Evolutionary conservation across 2,329 filamentous ascomycete genomes (phyloP), one percentile per base, ranked within the genome.

Genomic region (Neobulgaria alba): DNA sequence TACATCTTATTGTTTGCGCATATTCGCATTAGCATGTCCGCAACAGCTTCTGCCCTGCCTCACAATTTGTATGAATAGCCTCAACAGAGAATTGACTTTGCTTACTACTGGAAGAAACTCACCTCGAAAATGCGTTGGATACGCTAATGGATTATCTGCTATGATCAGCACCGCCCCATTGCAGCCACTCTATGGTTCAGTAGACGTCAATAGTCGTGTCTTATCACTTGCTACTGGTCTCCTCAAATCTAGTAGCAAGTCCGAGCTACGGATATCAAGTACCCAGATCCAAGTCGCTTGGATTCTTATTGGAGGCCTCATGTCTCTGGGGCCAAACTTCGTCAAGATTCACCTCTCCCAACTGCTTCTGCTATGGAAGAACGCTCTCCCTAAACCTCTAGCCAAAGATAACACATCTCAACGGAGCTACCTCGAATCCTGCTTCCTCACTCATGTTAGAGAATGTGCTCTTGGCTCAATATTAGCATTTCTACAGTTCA

Each of bases 341-440:
- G 90, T 96, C 62, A 98, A 98, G 65, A 96, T 96, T 17, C 92
- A 98, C 63, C 73, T 98, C 5, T 90, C 89, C 2, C 92, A 98
- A 58, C 71, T 98, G 16, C 77, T 98, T 41, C 68, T 98, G 7
- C 68, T 98, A 5, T 98, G 92, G 92, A 95, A 95, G 63, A 98
- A 96, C 61, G 90, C 92, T 0, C 71, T 98, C 9, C 90, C 93
- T 0, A 95, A 93, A 57, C 90, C 93, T 4, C 65, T 96, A n/a
- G 82, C 87, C 23, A 93, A 88, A 60, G 90, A 96, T 52, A 93
- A 92, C 51, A 86, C 87, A 37, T 77, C 82, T 0, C 80, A 90
- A 48, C 77, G 89, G 39, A 90, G 85, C 48, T 73, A 87, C 37
- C 69, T 96, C 5, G 93, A 98, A 60, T 79, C 90, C 3, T 94